Conservation (phyloP, 73 alveolate species). For the Tetrahymena malaccensis region DNA sequence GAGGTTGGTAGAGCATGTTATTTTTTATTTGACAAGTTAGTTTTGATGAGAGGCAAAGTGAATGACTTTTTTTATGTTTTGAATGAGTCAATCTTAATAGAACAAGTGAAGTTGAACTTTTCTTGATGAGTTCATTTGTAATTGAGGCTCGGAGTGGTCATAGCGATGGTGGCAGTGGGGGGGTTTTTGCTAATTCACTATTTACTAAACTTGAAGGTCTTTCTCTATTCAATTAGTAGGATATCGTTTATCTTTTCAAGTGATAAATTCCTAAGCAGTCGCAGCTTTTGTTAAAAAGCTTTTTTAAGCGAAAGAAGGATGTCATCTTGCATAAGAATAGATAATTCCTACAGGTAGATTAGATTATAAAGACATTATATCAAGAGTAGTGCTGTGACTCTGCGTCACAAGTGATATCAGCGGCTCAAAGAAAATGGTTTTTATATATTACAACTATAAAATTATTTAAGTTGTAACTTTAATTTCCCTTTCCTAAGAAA, state of each 20-base stretch:
- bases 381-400: neutral
- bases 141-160: neutral
- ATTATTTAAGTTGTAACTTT: neutral
- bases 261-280: neutral
- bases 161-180: neutral
- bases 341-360: neutral
- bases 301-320: neutral
- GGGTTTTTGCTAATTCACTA: neutral
- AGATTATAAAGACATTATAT: neutral
- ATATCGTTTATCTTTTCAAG: neutral
- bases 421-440: constrained; percentile 1
- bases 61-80: no score
- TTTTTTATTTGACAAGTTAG: no score
- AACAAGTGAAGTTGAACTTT: neutral
- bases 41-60: neutral
- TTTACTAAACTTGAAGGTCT: neutral
- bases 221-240: neutral
- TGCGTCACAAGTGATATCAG: neutral
- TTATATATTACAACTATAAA: neutral
- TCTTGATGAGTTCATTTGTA: neutral
- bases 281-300: neutral
- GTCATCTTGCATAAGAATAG: neutral
- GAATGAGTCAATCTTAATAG: neutral
- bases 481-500: neutral
- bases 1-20: neutral